phyloP scores from a whole-genome alignment of 257 asterid species.

The Solanum paucissectum region DNA sequence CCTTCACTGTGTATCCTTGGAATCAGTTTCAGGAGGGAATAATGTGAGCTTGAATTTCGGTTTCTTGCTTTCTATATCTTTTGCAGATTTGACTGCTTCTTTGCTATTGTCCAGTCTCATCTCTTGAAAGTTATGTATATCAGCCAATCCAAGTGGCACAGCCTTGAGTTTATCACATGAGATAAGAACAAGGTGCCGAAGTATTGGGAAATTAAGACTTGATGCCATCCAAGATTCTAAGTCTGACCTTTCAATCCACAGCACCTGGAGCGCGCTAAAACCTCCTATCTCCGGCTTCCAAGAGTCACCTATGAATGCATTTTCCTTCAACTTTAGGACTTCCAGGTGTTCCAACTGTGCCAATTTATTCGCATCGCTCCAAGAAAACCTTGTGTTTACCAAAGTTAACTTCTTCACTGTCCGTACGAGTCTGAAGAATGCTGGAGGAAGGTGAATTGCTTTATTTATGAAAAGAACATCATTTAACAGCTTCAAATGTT shows the following conservation, averaged over 20 bases:
- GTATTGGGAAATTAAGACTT: neutral
- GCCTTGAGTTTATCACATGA: neutral
- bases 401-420: conserved; percentile 46
- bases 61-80: neutral
- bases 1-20: neutral
- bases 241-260: neutral
- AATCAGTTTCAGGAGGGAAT: neutral
- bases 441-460: conserved; percentile 23
- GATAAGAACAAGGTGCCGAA: neutral
- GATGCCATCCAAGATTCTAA: neutral
- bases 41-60: neutral
- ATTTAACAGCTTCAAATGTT: conserved; percentile 34
- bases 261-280: neutral
- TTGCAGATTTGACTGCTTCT: neutral
- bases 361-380: conserved; percentile 34
- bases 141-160: neutral
- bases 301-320: neutral
- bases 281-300: neutral
- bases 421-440: conserved; percentile 26
- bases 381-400: conserved; percentile 30
- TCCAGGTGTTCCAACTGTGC: conserved; percentile 39
- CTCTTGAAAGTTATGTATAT: neutral
- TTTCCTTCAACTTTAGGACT: conserved; percentile 26
- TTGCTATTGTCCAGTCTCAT: neutral
- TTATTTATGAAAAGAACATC: conserved; percentile 18